These are phyloP conservation scores for Entelexis paramagnoliae DNA, from an alignment of 1,139 yeast species.

Conservation along the genomic window DNA sequence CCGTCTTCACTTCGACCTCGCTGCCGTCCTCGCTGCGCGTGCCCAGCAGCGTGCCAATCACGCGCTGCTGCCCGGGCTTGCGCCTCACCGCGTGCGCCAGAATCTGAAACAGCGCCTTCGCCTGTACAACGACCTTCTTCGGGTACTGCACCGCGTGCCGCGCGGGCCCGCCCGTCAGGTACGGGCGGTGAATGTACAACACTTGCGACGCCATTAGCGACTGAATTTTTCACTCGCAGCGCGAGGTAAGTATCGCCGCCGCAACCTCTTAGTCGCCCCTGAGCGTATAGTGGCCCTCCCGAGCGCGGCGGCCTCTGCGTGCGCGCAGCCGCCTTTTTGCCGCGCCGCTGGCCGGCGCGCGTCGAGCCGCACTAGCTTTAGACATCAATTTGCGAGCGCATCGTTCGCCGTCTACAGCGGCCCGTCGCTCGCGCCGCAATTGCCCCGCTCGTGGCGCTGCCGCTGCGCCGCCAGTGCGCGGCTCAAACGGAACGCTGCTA, in stretches of 20 bases:
- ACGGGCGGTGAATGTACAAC: conserved; percentile 19
- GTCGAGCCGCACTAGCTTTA: too few relatives aligned
- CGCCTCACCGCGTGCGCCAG: conserved; percentile 46
- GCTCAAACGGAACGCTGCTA: too few relatives aligned
- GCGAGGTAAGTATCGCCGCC: background rate
- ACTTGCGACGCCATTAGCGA: conserved; percentile 17
- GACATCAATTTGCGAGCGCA: too few relatives aligned
- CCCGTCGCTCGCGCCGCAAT: too few relatives aligned
- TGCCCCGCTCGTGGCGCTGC: too few relatives aligned
- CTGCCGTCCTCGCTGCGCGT: conserved; percentile 78
- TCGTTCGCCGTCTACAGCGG: too few relatives aligned
- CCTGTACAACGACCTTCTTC: conserved; percentile 42
- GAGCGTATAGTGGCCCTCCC: background rate
- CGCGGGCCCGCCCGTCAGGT: conserved; percentile 17
- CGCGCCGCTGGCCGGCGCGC: too few relatives aligned
- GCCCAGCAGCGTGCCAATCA: conserved; percentile 77
- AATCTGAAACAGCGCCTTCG: conserved; percentile 66
- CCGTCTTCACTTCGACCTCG: conserved; percentile 62
- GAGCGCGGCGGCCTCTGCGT: too few relatives aligned
- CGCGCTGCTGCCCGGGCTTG: conserved; percentile 43
- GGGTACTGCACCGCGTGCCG: conserved; percentile 25
- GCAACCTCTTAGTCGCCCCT: conserved; percentile 3
- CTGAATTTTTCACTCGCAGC: conserved; percentile 8
- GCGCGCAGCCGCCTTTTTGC: too few relatives aligned
- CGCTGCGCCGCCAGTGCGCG: too few relatives aligned